A percentile compares a stretch with the other conserved stretches of the same genome.
Evolutionary conservation across 2,329 filamentous ascomycete species (phyloP).

Genomic region (Cytospora piceicola): DNA sequence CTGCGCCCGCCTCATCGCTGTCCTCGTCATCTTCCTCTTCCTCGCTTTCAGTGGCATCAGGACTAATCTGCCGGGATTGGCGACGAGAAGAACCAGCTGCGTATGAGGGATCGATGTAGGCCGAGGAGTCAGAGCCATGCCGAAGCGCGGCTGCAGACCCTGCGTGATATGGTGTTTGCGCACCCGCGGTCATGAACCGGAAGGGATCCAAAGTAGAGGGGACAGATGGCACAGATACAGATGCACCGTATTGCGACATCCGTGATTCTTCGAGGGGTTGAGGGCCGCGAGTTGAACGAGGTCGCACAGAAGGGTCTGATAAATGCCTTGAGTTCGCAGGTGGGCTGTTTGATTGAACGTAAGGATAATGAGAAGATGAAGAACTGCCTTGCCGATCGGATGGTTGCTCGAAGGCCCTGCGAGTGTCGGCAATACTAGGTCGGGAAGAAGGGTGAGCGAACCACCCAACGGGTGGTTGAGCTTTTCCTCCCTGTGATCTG

Average conservation of each 20-base stretch:
- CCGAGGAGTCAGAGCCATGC: conserved; percentile 42
- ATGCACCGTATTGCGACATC: conserved; percentile 34
- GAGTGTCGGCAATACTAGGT: conserved; percentile 40
- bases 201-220: conserved; percentile 52
- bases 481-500: conserved; percentile 41
- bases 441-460: conserved; percentile 50
- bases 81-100: conserved; percentile 20
- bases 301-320: conserved; percentile 48
- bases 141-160: conserved; percentile 43
- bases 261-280: conserved; percentile 41
- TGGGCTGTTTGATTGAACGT: conserved; percentile 42
- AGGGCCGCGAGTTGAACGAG: conserved; percentile 41
- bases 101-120: conserved; percentile 18
- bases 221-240: conserved; percentile 38
- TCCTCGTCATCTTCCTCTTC: conserved; percentile 34
- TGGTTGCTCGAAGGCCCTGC: conserved; percentile 40
- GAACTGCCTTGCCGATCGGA: conserved; percentile 36
- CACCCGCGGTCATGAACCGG: conserved; percentile 54
- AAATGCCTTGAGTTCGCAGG: conserved; percentile 45
- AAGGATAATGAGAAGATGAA: conserved; percentile 52
- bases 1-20: conserved; percentile 39
- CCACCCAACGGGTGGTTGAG: conserved; percentile 54
- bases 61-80: conserved; percentile 26
- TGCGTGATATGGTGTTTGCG: conserved; percentile 43
- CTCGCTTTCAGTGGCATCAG: conserved; percentile 25